Evolutionary conservation across 2,329 filamentous ascomycete genomes (phyloP), one percentile per base, ranked within the genome.

Genomic region (Aspergillus texensis): DNA sequence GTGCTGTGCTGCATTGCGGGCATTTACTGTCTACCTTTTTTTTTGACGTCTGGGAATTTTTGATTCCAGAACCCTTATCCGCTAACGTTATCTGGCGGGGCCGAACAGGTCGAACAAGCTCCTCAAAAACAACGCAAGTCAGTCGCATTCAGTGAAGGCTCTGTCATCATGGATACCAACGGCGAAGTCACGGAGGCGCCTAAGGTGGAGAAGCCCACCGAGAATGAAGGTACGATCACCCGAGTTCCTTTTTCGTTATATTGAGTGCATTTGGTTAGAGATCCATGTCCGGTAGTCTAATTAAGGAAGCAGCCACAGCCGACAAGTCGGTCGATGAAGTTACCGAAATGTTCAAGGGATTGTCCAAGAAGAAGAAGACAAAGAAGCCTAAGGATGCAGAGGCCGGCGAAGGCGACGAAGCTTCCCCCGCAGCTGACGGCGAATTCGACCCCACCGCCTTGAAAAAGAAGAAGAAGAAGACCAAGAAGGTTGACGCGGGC

Each of bases 131-230:
- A 90, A 75, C 91, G 94, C 82, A 97, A 98, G 83, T 96, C 93
- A 54, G 94, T 98, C 75, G 90, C 93, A 69, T 98, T 98, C 80
- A 94, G 90, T 77, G 91, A 95, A 80, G 92, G 92, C 75, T 88
- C 92, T 73, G 87, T 91, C 70, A 89, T 97, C 74, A 94, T 97
- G 78, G 92, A 96, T 83, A 88, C 88, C 80, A 92, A 97, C 85
- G 94, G 94, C 74, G 88, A 90, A 77, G 88, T 97, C 77, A 92
- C 88, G 78, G 88, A 91, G 78, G 86, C 89, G 70, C 85, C 86
- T 72, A 79, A 84, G 74, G 88, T 92, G 74, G 85, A 90, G 72
- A 93, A 93, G 83, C 88, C 90, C 70, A 93, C 61, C 61, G 67
- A 69, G 57, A 63, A 63, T 63, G 66, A 69, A 62, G 66, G 68